These are phyloP conservation scores for Podospora pseudocomata DNA, from an alignment of 495 filamentous ascomycete genomes.

Conservation along the genomic window DNA sequence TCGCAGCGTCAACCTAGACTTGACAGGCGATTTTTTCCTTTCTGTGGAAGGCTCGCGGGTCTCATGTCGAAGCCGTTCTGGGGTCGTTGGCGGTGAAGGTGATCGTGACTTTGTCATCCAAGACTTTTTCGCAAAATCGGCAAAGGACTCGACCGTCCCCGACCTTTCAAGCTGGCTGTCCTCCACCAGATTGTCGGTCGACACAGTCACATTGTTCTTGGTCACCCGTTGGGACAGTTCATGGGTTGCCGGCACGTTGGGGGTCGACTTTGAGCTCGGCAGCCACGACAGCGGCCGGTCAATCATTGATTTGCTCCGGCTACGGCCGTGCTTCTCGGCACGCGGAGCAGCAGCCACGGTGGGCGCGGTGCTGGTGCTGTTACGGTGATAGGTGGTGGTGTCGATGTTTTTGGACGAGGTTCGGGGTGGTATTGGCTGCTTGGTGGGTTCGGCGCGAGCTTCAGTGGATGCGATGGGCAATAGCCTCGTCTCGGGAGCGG, in stretches of 20 bases:
- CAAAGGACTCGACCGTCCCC: conserved; percentile 56
- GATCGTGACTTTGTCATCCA: conserved; percentile 63
- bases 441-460: conserved; percentile 18
- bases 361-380: conserved; percentile 12
- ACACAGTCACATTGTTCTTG: conserved; percentile 26
- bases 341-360: conserved; percentile 11
- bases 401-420: conserved; percentile 16
- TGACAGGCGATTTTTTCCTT: conserved; percentile 20
- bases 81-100: conserved; percentile 50
- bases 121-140: conserved; percentile 62
- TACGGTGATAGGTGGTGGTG: neutral
- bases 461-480: neutral
- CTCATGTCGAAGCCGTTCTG: conserved; percentile 12
- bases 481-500: conserved; percentile 4
- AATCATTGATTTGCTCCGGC: conserved; percentile 38
- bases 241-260: conserved; percentile 28
- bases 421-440: conserved; percentile 22
- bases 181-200: conserved; percentile 10
- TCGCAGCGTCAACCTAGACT: conserved; percentile 26
- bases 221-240: conserved; percentile 21
- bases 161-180: conserved; percentile 29
- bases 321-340: conserved; percentile 29
- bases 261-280: conserved; percentile 39
- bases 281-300: conserved; percentile 45
- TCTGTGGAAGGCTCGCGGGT: conserved; percentile 7